Base-by-base conservation (phyloP, 805 yeast species). In the Hanseniaspora jakobsenii region DNA sequence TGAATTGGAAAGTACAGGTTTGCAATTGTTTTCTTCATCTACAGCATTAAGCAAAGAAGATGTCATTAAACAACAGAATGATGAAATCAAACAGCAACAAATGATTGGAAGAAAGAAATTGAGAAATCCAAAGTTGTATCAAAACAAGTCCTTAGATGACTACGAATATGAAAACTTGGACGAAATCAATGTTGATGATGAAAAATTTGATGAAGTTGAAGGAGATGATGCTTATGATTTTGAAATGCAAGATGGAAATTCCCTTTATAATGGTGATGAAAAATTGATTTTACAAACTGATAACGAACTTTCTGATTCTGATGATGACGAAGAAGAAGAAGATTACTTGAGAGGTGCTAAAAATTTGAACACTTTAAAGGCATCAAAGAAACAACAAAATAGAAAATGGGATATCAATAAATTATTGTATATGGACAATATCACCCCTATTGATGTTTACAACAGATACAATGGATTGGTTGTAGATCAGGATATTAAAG, bases 331-430 rank as follows among this genome's bases (percentile, higher is more conserved):
- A 32, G 62, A 57, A 5, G 63, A 58, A 16, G 48, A 50, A 12
- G 66, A 68, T 63, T 58, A 58, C 38, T 50, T 57, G 29, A 23
- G 50, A 9, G 66, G 81, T 31, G 95, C 94, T 1, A 58, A 75
- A 4, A 77, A 71, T 52, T 65, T 82, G 47, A 66, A 72, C 49
- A 16, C 27, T 6, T 42, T 42, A 17, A 34, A 45, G 27, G 72
- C 79, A n/a, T 51, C 71, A 4, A 56, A 63, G n/a, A 48, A 40
- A 32, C 3, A 22, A 8, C 8, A 66, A 36, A 68, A 64, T 53
- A 73, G 68, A 62, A 67, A 66, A 48, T 83, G 93, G 87, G 83
- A 89, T 59, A 74, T 89, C 49, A 77, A 79, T 53, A 83, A 81
- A 55, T 64, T 89, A 46, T 65, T 91, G 4, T 89, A 91, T 60